Percentiles rank a stretch among this genome's conserved stretches.
Conservation (phyloP, 2,329 filamentous ascomycete genomes). For the Phaeosphaeria sp. region DNA sequence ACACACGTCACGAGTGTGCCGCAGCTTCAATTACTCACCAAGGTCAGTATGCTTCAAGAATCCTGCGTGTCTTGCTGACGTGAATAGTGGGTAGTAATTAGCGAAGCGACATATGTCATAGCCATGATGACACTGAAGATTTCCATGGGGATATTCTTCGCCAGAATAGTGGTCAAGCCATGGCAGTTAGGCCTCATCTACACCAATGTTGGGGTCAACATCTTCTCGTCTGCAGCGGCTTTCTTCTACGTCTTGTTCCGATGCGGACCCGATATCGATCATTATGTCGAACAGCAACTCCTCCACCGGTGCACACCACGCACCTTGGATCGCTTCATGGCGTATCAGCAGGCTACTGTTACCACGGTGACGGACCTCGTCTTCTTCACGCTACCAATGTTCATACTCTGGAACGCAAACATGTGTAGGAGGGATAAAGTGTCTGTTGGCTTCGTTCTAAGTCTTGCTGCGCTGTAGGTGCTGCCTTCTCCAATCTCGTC, state of each 20-base stretch:
- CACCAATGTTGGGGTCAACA: conserved; percentile 46
- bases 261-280: conserved; percentile 48
- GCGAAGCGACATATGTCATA: conserved; percentile 49
- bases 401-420: conserved; percentile 62
- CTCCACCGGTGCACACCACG: conserved; percentile 51
- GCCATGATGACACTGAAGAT: conserved; percentile 53
- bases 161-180: conserved; percentile 49
- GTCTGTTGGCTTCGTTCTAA: conserved; percentile 61
- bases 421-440: conserved; percentile 62
- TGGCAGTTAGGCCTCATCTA: conserved; percentile 50
- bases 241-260: conserved; percentile 61
- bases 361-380: conserved; percentile 41
- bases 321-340: conserved; percentile 59
- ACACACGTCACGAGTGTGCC: conserved; percentile 35
- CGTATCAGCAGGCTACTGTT: conserved; percentile 49
- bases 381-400: conserved; percentile 46
- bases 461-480: conserved; percentile 50
- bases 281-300: conserved; percentile 40
- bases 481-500: too few species aligned
- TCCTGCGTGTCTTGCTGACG: not conserved
- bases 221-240: conserved; percentile 46
- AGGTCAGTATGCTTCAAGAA: conserved; percentile 19
- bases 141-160: conserved; percentile 54
- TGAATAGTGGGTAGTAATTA: conserved; percentile 42
- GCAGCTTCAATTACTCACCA: conserved; percentile 34